Evolutionary conservation across 495 filamentous ascomycete genomes (phyloP), one percentile per base, ranked within the genome.

Genomic region (Lineolata rhizophorae): DNA sequence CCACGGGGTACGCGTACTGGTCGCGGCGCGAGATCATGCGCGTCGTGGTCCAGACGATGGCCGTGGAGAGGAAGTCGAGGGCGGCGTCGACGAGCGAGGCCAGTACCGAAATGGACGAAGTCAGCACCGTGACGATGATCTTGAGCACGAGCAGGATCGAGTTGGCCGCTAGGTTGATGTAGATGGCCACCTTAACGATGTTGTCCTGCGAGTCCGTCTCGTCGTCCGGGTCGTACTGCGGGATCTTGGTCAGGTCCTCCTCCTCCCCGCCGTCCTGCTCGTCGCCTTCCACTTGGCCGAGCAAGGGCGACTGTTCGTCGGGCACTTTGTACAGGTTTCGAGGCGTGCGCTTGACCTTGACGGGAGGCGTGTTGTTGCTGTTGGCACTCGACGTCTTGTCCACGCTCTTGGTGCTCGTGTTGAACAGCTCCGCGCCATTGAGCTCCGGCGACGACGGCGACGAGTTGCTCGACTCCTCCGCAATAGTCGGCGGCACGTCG

Each of bases 51-150:
- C 78, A 84, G 26, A 92, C 71, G 29, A 94, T 92, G 22, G 66
- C 71, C 0, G 82, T 94, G 22, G 67, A 75, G 25, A 94, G 56
- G 43, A 91, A 90, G 44, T 94, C 84, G 10, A 94, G 61, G 0
- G 75, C 70, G 2, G 78, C 82, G 44, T 94, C 84, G 1, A 94
- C 84, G 35, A 94, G 62, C 42, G 72, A 78, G 11, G 84, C 84
- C 9, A 94, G 61, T 10, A 94, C 77, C 3, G 81, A 91, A 35
- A 94, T 67, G 11, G 81, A 91, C 22, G 63, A 77, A 0, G 82
- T 84, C 33, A 80, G 62, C 4, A 73, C 41, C 28, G 82, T 72
- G 15, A 85, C 82, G 31, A 63, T 68, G 26, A 87, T 70, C 46
- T 94, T 94, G 17, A 78, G 72, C 3, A 58, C 65, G 1, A 94